A percentile compares a stretch with the other conserved stretches of the same genome.
Conservation (phyloP, 768 basidiomycete genomes). For the Boletus sp. region DNA sequence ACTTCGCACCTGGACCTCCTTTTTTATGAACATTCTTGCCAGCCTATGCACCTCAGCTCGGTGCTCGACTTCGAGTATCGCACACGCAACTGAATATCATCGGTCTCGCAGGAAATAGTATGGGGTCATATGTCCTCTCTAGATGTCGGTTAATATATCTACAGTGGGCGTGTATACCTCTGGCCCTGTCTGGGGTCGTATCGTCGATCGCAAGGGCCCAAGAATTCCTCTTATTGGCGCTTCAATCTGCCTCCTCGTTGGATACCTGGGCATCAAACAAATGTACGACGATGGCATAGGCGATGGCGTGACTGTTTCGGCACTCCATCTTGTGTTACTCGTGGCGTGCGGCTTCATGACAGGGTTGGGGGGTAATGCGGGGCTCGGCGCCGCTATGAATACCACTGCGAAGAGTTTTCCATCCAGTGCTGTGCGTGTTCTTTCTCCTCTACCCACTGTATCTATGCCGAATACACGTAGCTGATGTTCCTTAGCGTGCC, state of each 20-base stretch:
- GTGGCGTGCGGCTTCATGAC: slow-evolving; percentile 67
- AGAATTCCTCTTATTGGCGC: slow-evolving; percentile 60
- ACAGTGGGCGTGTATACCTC: slow-evolving; percentile 74
- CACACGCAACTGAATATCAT: slow-evolving; percentile 84
- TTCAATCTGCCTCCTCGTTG: slow-evolving; percentile 58
- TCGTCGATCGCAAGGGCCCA: slow-evolving; percentile 75
- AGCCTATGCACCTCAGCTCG: slow-evolving; percentile 89
- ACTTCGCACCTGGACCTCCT: neutral
- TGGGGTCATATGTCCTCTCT: slow-evolving; percentile 16
- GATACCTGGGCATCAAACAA: slow-evolving; percentile 72
- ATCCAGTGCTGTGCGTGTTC: slow-evolving; percentile 54
- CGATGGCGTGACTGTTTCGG: slow-evolving; percentile 37
- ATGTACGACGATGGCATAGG: slow-evolving; percentile 61
- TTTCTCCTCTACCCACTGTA: neutral
- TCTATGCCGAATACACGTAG: neutral
- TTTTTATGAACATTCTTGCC: neutral
- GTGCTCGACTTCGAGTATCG: slow-evolving; percentile 66
- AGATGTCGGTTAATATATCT: neutral
- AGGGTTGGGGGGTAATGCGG: slow-evolving; percentile 75
- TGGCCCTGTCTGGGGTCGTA: slow-evolving; percentile 76
- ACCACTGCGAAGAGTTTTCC: slow-evolving; percentile 83
- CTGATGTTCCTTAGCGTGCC: slow-evolving; percentile 51
- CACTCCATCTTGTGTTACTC: slow-evolving; percentile 47
- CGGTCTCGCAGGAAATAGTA: slow-evolving; percentile 77
- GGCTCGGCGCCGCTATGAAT: slow-evolving; percentile 69